Evolutionary conservation across 2,329 filamentous ascomycete genomes (phyloP), one percentile per base, ranked within the genome.

Genomic region (Scedosporium boydii): DNA sequence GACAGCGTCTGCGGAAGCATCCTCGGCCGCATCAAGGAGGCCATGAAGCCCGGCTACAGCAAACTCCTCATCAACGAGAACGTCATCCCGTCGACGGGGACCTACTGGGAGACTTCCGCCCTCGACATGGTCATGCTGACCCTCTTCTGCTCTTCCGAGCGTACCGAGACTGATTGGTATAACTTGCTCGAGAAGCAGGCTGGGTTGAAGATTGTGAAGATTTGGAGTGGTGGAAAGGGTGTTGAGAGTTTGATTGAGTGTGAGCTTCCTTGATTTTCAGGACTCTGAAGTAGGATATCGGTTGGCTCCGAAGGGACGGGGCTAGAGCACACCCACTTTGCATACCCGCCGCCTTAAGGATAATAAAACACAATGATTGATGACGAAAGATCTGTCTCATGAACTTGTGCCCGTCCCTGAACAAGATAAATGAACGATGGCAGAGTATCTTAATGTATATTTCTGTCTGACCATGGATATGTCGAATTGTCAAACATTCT

Each of bases 221-320:
- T 77, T 42, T 77, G 70, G 67, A 69, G 64, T 2, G 68, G 64
- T 0, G 70, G 66, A 0, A 69, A 72, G 29, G 73, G 71, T 1
- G 70, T 74, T 1, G 73, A 77, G 66, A 76, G 73, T 48, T 53
- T 77, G 59, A 75, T 77, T 26, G 75, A 77, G 65, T 71, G 70
- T 48, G 73, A 75, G 61, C 61, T 73, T 23, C 58, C 59, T 64
- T n/a, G 63, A 38, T 38, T 38, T 38, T 38, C 10, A 14, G 10
- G 34, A 12, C 9, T 3, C 10, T 12, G 34, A 14, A 12, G 34
- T 7, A 34, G 29, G 7, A 34, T 10, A 34, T 10, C 9, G 6
- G 6, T 34, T 34, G 7, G 29, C 7, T 34, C 29, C 7, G 29
- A 34, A 34, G 6, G 29, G 6, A 34, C 1, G 29, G 29, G 10